Evolutionary conservation across 169 alveolate species (phyloP).

Genomic region (Babesia microti): DNA sequence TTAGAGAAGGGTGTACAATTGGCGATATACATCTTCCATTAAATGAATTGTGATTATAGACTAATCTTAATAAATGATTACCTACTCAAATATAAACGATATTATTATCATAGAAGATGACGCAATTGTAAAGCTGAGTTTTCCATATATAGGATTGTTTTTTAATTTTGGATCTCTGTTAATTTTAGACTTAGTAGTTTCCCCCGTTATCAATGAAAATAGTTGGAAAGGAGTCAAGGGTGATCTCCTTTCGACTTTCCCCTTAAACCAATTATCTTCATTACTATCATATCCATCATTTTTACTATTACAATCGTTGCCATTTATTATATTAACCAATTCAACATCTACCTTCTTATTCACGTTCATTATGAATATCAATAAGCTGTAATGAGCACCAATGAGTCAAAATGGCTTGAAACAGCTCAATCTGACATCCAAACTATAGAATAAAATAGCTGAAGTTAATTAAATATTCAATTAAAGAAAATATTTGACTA

Average conservation of each 20-base stretch:
- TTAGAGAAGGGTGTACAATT: constrained; percentile 49
- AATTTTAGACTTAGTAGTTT: constrained; percentile 9
- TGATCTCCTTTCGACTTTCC: constrained; percentile 32
- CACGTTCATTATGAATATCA: too few species aligned
- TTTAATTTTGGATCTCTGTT: constrained; percentile 41
- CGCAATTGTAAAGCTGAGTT: constrained; percentile 36
- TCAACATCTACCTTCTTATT: too few species aligned
- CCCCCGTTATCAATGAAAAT: constrained; percentile 6
- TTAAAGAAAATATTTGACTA: not conserved
- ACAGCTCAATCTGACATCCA: too few species aligned
- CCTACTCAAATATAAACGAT: constrained; percentile 44
- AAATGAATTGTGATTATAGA: constrained; percentile 58
- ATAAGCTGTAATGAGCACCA: too few species aligned
- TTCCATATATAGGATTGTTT: constrained; percentile 48
- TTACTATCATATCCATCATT: too few species aligned
- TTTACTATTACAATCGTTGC: too few species aligned
- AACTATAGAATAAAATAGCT: too few species aligned
- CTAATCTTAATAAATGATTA: constrained; percentile 12
- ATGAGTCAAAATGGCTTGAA: too few species aligned
- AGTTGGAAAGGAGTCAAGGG: constrained; percentile 35
- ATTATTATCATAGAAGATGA: constrained; percentile 31
- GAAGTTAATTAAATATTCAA: too few species aligned
- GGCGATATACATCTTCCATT: constrained; percentile 64
- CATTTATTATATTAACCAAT: too few species aligned
- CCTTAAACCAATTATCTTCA: constrained; percentile 3